phyloP scores from a whole-genome alignment of 2,329 filamentous ascomycete species.

The Fusarium metavorans region DNA sequence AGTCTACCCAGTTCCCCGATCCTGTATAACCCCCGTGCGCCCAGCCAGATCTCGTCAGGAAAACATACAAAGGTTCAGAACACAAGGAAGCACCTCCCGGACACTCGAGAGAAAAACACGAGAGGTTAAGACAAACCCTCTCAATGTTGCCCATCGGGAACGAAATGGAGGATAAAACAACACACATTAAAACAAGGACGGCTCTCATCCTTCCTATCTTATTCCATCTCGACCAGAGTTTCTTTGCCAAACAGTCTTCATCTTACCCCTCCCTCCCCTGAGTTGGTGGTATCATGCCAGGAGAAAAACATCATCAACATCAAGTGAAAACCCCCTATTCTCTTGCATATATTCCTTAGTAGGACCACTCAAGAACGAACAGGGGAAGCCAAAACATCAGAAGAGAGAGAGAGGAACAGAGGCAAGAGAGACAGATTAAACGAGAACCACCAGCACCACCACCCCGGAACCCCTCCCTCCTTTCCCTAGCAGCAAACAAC shows the following conservation, averaged over 20 bases:
- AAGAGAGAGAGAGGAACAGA: background rate
- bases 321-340: background rate
- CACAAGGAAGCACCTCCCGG: slow-evolving; percentile 16
- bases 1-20: background rate
- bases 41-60: background rate
- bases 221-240: slow-evolving; percentile 11
- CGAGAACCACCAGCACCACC: slow-evolving; percentile 29
- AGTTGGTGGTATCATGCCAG: background rate
- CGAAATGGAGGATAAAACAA: slow-evolving; percentile 7
- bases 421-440: slow-evolving; percentile 9
- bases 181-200: slow-evolving; percentile 12
- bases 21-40: background rate
- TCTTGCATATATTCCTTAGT: slow-evolving; percentile 5
- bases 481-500: slow-evolving; percentile 24
- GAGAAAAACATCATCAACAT: background rate
- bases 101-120: slow-evolving; percentile 11
- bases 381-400: background rate
- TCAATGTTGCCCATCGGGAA: slow-evolving; percentile 32
- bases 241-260: background rate
- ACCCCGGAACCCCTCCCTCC: background rate
- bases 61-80: background rate
- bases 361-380: slow-evolving; percentile 1
- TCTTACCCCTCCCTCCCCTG: background rate
- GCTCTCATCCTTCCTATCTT: slow-evolving; percentile 5
- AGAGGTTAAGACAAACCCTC: background rate